Base-by-base conservation (phyloP, 148 eudicot genomes). In the Bassia scoparia region DNA sequence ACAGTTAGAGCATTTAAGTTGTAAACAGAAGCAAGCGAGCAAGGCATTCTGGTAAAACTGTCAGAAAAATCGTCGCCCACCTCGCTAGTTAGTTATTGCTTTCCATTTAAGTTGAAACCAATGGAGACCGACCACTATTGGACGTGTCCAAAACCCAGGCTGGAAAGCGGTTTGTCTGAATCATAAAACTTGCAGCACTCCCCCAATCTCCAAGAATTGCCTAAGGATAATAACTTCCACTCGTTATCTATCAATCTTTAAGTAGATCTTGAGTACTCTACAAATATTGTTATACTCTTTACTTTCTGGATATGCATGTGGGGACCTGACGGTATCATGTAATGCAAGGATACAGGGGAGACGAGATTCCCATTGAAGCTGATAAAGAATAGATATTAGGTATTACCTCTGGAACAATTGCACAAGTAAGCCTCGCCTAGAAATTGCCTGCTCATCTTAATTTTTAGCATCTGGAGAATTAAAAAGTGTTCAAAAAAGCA, bases 281-380 rank as follows among this genome's bases (percentile, higher is more conserved):
- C 34, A 68, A 8, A 49, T 59, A 79, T 20, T 6, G 7, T 53
- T 38, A 7, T 30, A 50, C 24, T 77, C 93, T n/a, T 84, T 78
- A 96, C 99, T 82, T 87, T 92, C 83, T 96, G n/a, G 99, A 81
- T 96, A 92, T 72, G 99, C 94, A 82, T 96, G 92, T 77, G 94
- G 99, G 73, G 91, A 79, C 99, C 99, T 74, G 96, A 85, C 74
- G 94, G 97, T 80, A 92, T 97, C 72, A 92, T 88, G 81, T 92
- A 96, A 79, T 96, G 99, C 79, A 96, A 82, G 38, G 99, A 95
- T 87, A 92, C 97, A 30, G 97, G 94, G n/a, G 46, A 95, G 87
- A 97, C 96, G 38, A 97, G 99, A 85, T 95, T 95, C 72, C 99
- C 99, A 85, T 95, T 65, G 99, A 95, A 85, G 99, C 99, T 95